These are phyloP conservation scores for Marasmius tenuissimus DNA, from an alignment of 1,284 basidiomycete genomes.

Conservation along the genomic window DNA sequence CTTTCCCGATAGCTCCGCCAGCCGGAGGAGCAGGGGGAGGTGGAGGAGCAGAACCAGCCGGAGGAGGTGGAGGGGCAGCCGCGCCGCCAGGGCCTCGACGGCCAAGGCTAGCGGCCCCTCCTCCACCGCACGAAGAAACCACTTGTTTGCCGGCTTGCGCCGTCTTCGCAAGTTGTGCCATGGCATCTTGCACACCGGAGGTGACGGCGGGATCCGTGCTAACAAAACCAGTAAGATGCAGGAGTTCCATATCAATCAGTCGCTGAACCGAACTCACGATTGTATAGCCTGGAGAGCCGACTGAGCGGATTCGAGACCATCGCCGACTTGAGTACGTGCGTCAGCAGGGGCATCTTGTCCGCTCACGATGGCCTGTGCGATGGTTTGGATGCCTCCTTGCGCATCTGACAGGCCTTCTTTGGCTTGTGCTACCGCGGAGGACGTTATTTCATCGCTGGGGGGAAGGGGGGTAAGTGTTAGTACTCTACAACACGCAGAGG, in stretches of 20 bases:
- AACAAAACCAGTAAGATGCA: too few species aligned
- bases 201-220: not conserved
- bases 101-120: slow-evolving; percentile 12
- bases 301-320: slow-evolving; percentile 29
- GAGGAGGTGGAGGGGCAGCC: too few species aligned
- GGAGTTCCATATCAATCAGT: not conserved
- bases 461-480: not conserved
- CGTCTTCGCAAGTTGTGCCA: not conserved
- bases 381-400: slow-evolving; percentile 29
- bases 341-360: slow-evolving; percentile 34
- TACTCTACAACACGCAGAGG: not conserved
- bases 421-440: slow-evolving; percentile 11
- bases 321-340: slow-evolving; percentile 32
- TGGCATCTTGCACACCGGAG: not conserved
- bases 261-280: slow-evolving; percentile 24
- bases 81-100: too few species aligned
- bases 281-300: slow-evolving; percentile 31
- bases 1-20: too few species aligned
- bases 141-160: not conserved
- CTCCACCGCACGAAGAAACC: not conserved
- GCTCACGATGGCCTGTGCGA: slow-evolving; percentile 29
- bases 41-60: too few species aligned
- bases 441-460: slow-evolving; percentile 20
- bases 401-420: slow-evolving; percentile 18
- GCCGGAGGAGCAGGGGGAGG: too few species aligned